phyloP scores from a whole-genome alignment of 2,329 filamentous ascomycete species.

The Neofusicoccum sp. region DNA sequence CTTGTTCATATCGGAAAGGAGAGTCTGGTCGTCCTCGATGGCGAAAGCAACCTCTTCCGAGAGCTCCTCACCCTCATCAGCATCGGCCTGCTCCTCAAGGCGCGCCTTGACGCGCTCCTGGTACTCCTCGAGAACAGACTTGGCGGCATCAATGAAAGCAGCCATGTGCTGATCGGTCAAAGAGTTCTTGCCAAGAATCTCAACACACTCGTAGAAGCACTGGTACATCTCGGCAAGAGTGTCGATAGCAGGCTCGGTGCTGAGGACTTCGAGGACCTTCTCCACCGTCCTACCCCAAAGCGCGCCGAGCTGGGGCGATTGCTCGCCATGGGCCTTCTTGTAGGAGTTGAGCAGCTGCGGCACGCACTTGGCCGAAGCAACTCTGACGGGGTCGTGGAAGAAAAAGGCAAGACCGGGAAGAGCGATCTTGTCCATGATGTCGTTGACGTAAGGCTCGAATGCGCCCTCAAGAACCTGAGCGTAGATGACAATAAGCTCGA shows the following conservation, averaged over 20 bases:
- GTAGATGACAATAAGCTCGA: conserved; percentile 95
- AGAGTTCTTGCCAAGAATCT: conserved; percentile 85
- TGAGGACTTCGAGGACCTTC: conserved; percentile 89
- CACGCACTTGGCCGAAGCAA: conserved; percentile 90
- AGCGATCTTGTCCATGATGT: conserved; percentile 96
- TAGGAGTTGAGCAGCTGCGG: conserved; percentile 90
- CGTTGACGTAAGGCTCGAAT: conserved; percentile 86
- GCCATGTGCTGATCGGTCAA: conserved; percentile 76
- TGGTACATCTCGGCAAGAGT: conserved; percentile 99
- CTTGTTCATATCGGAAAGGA: conserved; percentile 99
- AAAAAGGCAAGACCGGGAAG: conserved; percentile 94
- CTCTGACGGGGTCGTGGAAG: conserved; percentile 96
- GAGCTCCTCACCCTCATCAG: conserved; percentile 87
- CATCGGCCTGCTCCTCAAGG: conserved; percentile 77
- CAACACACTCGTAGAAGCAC: conserved; percentile 97
- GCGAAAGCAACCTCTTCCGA: conserved; percentile 84
- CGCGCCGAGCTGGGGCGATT: conserved; percentile 73
- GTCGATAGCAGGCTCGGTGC: conserved; percentile 91
- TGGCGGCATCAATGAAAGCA: conserved; percentile 81
- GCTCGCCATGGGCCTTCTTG: conserved; percentile 83
- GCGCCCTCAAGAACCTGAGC: conserved; percentile 90
- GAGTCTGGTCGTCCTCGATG: conserved; percentile 94
- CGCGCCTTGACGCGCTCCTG: conserved; percentile 80
- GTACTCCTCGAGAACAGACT: conserved; percentile 87
- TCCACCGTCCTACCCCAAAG: conserved; percentile 84